Evolutionary conservation across 192 early-diverging fungal genomes (phyloP).

Genomic region (Backusella tuberculispora): DNA sequence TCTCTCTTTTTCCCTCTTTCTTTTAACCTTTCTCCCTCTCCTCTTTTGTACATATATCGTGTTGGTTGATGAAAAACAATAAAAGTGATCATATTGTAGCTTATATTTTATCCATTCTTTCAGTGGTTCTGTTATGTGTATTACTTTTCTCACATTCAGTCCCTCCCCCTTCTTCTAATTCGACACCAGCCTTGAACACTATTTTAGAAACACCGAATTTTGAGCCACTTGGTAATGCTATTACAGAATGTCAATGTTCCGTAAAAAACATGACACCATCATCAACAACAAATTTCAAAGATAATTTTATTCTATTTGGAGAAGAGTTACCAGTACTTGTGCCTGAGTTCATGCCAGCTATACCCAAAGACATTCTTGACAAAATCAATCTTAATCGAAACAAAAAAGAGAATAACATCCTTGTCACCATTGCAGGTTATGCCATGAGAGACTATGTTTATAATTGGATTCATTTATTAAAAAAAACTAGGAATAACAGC

Average conservation of each 20-base stretch:
- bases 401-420: constrained; percentile 14
- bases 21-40: not conserved
- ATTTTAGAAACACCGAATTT: too few species aligned
- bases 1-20: not conserved
- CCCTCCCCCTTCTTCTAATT: not conserved
- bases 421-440: constrained; percentile 33
- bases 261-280: not conserved
- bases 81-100: not conserved
- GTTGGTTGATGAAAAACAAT: not conserved
- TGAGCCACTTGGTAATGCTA: too few species aligned
- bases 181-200: not conserved
- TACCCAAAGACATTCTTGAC: constrained; percentile 7
- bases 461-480: constrained; percentile 42
- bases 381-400: constrained; percentile 23
- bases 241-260: not conserved
- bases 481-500: not conserved
- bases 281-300: not conserved
- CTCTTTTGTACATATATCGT: not conserved
- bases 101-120: not conserved
- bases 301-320: not conserved
- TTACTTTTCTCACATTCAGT: not conserved
- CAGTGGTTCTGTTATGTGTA: not conserved
- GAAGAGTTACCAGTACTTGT: constrained; percentile 19
- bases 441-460: constrained; percentile 33
- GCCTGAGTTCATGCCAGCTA: constrained; percentile 10